These are phyloP conservation scores for Leccinum pellstonianum DNA, from an alignment of 768 basidiomycete genomes.

Conservation along the genomic window DNA sequence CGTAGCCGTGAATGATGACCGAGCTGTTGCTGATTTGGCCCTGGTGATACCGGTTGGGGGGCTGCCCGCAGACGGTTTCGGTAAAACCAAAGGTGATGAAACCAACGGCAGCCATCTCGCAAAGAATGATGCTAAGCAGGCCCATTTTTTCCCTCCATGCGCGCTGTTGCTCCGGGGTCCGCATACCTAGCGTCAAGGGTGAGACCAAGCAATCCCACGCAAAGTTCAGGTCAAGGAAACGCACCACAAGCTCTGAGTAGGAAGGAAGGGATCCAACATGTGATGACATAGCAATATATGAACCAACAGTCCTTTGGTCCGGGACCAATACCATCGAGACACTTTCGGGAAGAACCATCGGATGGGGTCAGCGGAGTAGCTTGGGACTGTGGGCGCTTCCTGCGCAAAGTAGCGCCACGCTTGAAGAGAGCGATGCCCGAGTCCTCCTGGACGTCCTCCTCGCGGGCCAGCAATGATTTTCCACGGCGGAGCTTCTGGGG, in stretches of 20 bases:
- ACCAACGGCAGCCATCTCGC: conserved; percentile 92
- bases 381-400: conserved; percentile 54
- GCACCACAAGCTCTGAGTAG: conserved; percentile 75
- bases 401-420: conserved; percentile 74
- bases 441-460: conserved; percentile 81
- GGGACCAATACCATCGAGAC: conserved; percentile 72
- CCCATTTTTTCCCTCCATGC: conserved; percentile 99
- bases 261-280: conserved; percentile 78
- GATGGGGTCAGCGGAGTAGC: conserved; percentile 38
- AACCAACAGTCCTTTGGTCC: conserved; percentile 95
- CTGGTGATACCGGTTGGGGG: conserved; percentile 78
- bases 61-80: conserved; percentile 85
- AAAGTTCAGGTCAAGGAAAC: conserved; percentile 34
- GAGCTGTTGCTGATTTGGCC: conserved; percentile 75
- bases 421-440: conserved; percentile 93
- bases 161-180: conserved; percentile 88
- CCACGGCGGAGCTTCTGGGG: conserved; percentile 75
- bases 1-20: conserved; percentile 91
- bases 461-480: conserved; percentile 84
- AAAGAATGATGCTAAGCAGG: conserved; percentile 71
- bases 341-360: conserved; percentile 43
- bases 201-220: conserved; percentile 3
- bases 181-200: conserved; percentile 57
- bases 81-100: conserved; percentile 99
- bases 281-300: conserved; percentile 87